Evolutionary conservation across 345 rosid genomes (phyloP), one percentile per base, ranked within the genome.

Genomic region (Aquilaria sinensis): DNA sequence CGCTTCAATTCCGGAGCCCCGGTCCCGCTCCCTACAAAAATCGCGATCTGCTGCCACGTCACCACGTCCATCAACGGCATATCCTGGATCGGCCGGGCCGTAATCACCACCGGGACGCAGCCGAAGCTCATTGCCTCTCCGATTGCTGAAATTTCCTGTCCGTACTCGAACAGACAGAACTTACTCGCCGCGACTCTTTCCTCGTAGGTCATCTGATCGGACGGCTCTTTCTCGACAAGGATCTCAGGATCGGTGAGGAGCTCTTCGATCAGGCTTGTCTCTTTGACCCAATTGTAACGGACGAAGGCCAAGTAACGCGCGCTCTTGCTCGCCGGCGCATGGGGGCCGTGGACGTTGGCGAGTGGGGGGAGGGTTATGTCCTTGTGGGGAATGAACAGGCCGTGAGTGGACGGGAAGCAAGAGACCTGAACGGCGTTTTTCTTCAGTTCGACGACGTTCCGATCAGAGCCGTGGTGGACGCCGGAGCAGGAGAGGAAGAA

Each of bases 351-450:
- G 3, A 54, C 31, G 13, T 31, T 41, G 9, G 64, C 60, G 1
- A 70, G 53, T 0, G 90, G 87, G 9, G 87, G 87, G 5, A 85
- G 53, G 3, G 78, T 69, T 32, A 85, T 37, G 54, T 85, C 90
- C 64, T 85, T 85, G 71, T 82, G 90, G 1, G 87, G 85, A 47
- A 82, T 47, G 62, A 80, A 85, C 62, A 61, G 73, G 3, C 75
- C 75, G 15, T 31, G 34, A 1, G 63, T 61, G 2, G 80, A 63
- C 43, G 87, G 87, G 58, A 80, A 82, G 64, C 83, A 72, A n/a
- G 90, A 80, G 67, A 85, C 56, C 76, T 78, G 83, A 54, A 85
- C n/a, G 31, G 90, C 75, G 70, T 85, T 85, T 60, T 85, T 85
- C 81, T 82, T 85, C 56, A 85, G 50, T 71, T 85, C 87, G 50